Evolutionary conservation across 148 eudicot species (phyloP).

Genomic region (Vaccinium myrtillus): DNA sequence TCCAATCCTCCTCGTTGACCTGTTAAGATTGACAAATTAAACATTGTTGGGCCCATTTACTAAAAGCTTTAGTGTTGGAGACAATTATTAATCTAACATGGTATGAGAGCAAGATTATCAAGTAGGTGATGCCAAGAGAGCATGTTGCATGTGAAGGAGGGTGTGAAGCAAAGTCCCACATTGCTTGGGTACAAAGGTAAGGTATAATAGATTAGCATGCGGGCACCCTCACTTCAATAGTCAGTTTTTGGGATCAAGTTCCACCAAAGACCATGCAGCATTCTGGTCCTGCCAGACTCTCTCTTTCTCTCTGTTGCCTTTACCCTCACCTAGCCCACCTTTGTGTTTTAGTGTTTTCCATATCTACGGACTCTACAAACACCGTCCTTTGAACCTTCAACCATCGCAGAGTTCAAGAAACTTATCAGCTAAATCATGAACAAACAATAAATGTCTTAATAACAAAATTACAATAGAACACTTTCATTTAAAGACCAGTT

Average conservation of each 20-base stretch:
- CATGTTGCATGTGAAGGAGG: background rate
- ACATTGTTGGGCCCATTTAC: conserved; percentile 31
- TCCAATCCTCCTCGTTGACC: background rate
- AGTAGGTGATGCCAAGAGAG: background rate
- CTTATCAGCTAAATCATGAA: background rate
- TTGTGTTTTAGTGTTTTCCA: background rate
- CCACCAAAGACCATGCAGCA: background rate
- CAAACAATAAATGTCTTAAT: background rate
- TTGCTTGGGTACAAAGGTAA: background rate
- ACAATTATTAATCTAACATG: background rate
- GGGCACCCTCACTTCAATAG: background rate
- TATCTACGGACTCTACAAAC: background rate
- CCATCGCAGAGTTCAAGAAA: background rate
- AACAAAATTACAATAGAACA: background rate
- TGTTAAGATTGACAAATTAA: background rate
- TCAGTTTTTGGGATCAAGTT: background rate
- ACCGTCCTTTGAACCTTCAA: background rate
- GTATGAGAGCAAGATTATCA: background rate
- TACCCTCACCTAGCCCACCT: background rate
- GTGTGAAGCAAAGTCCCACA: background rate
- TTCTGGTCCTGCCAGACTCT: background rate
- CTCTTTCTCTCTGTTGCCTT: background rate
- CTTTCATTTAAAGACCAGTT: background rate
- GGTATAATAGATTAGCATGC: background rate
- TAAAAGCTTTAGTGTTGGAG: background rate